Evolutionary conservation across 176 grass and related monocot species (phyloP).

Genomic region (Miscanthus lutarioriparius): DNA sequence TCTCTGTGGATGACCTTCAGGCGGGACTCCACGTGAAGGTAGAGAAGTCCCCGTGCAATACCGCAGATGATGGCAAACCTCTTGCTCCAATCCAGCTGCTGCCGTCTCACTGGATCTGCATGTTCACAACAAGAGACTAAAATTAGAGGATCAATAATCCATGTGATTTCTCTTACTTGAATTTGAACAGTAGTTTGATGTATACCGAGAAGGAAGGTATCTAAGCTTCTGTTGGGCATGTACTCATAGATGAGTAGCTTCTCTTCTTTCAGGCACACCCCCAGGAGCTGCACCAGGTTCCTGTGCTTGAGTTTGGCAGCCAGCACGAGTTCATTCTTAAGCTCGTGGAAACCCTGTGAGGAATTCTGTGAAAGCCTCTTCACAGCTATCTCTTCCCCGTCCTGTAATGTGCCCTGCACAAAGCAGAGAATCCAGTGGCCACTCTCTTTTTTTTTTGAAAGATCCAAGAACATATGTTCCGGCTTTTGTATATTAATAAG

Average conservation of each 20-base stretch:
- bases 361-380: slow-evolving; percentile 38
- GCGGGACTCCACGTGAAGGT: slow-evolving; percentile 49
- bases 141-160: background rate
- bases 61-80: slow-evolving; percentile 31
- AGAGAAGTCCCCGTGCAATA: slow-evolving; percentile 34
- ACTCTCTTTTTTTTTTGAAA: no score
- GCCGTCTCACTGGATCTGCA: slow-evolving; percentile 14
- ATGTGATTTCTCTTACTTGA: background rate
- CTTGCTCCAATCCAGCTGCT: slow-evolving; percentile 21
- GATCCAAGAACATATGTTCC: no score
- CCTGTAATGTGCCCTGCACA: slow-evolving; percentile 13
- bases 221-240: slow-evolving; percentile 38
- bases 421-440: background rate
- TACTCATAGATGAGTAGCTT: slow-evolving; percentile 35
- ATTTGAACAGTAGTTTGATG: background rate
- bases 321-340: slow-evolving; percentile 37
- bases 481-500: no score
- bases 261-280: slow-evolving; percentile 29
- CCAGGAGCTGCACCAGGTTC: slow-evolving; percentile 34
- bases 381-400: slow-evolving; percentile 36
- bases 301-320: slow-evolving; percentile 37
- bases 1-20: slow-evolving; percentile 39
- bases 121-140: background rate
- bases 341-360: slow-evolving; percentile 22
- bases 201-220: slow-evolving; percentile 29